Base-by-base conservation (phyloP, 306 rosid genomes). In the Castanopsis chinensis region DNA sequence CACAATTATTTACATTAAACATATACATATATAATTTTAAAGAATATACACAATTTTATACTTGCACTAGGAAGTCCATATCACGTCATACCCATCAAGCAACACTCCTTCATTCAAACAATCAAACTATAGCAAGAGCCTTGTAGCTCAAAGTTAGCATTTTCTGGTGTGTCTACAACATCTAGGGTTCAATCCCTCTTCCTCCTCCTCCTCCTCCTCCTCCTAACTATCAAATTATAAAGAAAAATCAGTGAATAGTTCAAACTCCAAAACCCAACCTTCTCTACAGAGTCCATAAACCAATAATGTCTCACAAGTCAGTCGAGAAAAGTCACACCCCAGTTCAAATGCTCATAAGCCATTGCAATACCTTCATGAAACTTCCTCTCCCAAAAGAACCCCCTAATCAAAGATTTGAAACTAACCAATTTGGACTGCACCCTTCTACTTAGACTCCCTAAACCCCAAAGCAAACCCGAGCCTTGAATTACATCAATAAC, bases 341-440 rank as follows among this genome's bases (percentile, higher is more conserved):
- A 90, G 63, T 10, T 87, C 90, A 84, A 89, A 79, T 96, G 92
- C 83, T 94, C 97, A 15, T 87, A 82, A 77, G 92, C 97, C 94
- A 94, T 89, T 37, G 76, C 94, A 82, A 92, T 75, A 74, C 93
- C 97, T 75, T 91, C 87, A 20, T 91, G 91, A 82, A 89, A 69
- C 80, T 78, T 88, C 56, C 89, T 19, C 71, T 89, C 87, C 75
- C 93, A 89, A 56, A 94, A 91, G 89, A 92, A 68, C n/a, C 94
- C 97, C 65, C 52, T 91, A 35, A 94, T 88, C 89, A 92, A 87
- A 27, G 94, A 92, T 77, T 92, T 94, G 79, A 92, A 94, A 79
- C 97, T 94, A 54, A 92, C 97, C 78, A 92, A 84, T 94, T 91
- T 33, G 97, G 97, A 71, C 87, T 37, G 67, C 97, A 87, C 35